Percentiles rank a stretch among this genome's conserved stretches.
These are phyloP conservation scores for Fusarium longipes DNA, from an alignment of 2,329 filamentous ascomycete genomes.

Conservation along the genomic window DNA sequence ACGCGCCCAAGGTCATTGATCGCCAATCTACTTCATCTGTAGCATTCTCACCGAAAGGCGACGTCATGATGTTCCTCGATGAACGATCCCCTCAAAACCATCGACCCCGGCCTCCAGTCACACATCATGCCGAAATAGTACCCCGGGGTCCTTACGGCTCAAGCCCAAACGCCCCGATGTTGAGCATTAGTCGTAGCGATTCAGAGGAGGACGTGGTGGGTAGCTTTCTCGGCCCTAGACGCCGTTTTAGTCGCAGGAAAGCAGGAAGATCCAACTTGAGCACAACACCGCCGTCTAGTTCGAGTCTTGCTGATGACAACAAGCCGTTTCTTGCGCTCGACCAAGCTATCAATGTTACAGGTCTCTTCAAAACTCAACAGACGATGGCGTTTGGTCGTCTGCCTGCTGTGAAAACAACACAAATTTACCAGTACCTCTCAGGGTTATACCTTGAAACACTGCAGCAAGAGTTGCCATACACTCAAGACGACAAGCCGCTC, in stretches of 20 bases:
- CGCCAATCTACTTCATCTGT: slow-evolving; percentile 70
- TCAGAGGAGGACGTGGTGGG: slow-evolving; percentile 73
- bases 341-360: slow-evolving; percentile 67
- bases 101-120: slow-evolving; percentile 56
- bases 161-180: slow-evolving; percentile 60
- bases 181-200: slow-evolving; percentile 70
- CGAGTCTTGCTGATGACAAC: slow-evolving; percentile 47
- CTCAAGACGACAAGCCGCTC: slow-evolving; percentile 53
- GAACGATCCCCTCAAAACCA: slow-evolving; percentile 60
- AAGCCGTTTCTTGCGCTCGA: slow-evolving; percentile 64
- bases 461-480: slow-evolving; percentile 59
- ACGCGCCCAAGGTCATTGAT: slow-evolving; percentile 71
- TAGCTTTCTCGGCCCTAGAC: slow-evolving; percentile 66
- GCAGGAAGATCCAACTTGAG: slow-evolving; percentile 61
- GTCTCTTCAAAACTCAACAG: slow-evolving; percentile 68
- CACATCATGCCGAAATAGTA: slow-evolving; percentile 50
- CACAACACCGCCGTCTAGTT: slow-evolving; percentile 64
- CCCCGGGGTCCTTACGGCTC: slow-evolving; percentile 60
- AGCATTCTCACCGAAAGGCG: slow-evolving; percentile 69
- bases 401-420: slow-evolving; percentile 62
- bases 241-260: slow-evolving; percentile 55
- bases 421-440: slow-evolving; percentile 67
- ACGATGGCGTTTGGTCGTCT: slow-evolving; percentile 71
- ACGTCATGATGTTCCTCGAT: slow-evolving; percentile 71
- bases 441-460: slow-evolving; percentile 67